Evolutionary conservation across 2,329 filamentous ascomycete genomes (phyloP).

Genomic region (Aspergillus neotritici): DNA sequence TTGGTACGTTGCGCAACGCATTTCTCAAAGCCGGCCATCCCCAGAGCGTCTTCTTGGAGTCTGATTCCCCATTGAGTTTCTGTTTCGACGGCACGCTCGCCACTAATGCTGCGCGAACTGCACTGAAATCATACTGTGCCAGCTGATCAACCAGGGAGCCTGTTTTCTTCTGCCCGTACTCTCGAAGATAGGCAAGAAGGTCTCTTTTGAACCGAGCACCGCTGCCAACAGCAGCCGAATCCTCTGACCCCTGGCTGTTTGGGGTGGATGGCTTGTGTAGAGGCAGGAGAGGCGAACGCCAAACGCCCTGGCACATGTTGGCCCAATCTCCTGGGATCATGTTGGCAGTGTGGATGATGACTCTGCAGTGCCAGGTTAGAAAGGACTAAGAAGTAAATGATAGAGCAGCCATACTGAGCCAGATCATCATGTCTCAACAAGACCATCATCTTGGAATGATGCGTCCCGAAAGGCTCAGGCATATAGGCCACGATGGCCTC

Average conservation of each 20-base stretch:
- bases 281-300: slow-evolving; percentile 68
- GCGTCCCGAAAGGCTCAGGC: slow-evolving; percentile 79
- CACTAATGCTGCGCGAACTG: slow-evolving; percentile 65
- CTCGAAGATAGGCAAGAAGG: slow-evolving; percentile 63
- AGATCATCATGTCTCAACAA: slow-evolving; percentile 69
- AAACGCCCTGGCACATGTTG: slow-evolving; percentile 80
- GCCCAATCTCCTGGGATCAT: slow-evolving; percentile 85
- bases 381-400: not conserved
- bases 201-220: slow-evolving; percentile 71
- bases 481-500: slow-evolving; percentile 68
- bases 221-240: slow-evolving; percentile 46
- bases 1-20: slow-evolving; percentile 52
- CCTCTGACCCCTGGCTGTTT: slow-evolving; percentile 1
- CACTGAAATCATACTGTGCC: slow-evolving; percentile 60
- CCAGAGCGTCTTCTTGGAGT: slow-evolving; percentile 56
- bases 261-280: slow-evolving; percentile 20
- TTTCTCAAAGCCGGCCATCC: slow-evolving; percentile 67
- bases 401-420: slow-evolving; percentile 50
- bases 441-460: slow-evolving; percentile 85
- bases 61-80: slow-evolving; percentile 36
- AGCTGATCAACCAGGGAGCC: slow-evolving; percentile 56
- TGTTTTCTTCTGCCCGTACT: slow-evolving; percentile 57
- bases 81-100: slow-evolving; percentile 71
- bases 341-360: slow-evolving; percentile 84
- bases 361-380: slow-evolving; percentile 24